Conservation (phyloP, 257 asterid species). For the Mentha longifolia region DNA sequence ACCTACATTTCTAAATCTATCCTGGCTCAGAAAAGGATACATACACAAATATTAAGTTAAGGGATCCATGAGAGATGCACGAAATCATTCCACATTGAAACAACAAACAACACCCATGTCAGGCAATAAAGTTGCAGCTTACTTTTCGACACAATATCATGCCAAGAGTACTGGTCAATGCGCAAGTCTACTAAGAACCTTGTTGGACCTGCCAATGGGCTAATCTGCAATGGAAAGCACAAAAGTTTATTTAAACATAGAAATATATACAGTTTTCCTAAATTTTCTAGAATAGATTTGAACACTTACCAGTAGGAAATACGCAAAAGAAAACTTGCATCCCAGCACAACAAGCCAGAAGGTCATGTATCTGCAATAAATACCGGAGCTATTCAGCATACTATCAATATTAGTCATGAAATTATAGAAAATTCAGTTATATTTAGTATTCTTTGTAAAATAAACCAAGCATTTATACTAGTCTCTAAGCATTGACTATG, state of each 20-base stretch:
- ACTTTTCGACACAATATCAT: slow-evolving; percentile 82
- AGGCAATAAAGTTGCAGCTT: slow-evolving; percentile 39
- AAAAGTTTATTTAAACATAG: slow-evolving; percentile 16
- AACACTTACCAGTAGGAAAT: slow-evolving; percentile 77
- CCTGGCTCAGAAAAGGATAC: slow-evolving; percentile 5
- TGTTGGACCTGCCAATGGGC: slow-evolving; percentile 81
- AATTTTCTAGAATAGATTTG: slow-evolving; percentile 9
- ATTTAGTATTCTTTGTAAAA: background rate
- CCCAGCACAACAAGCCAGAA: slow-evolving; percentile 94
- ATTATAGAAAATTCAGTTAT: background rate
- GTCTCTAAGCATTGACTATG: slow-evolving; percentile 17
- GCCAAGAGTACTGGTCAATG: slow-evolving; percentile 74
- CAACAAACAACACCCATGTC: slow-evolving; percentile 13
- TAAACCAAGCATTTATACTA: background rate
- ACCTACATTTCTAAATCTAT: slow-evolving; percentile 21
- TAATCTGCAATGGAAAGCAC: slow-evolving; percentile 61
- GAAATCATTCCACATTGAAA: slow-evolving; percentile 18
- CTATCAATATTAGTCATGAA: slow-evolving; percentile 20
- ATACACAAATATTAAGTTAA: slow-evolving; percentile 6
- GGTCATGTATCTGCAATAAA: slow-evolving; percentile 72
- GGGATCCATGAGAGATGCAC: background rate
- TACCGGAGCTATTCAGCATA: background rate
- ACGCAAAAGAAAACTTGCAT: slow-evolving; percentile 86
- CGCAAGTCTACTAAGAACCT: slow-evolving; percentile 48
- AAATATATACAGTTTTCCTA: slow-evolving; percentile 21